Conservation (phyloP, 139 green algal genomes). For the Pleodorina starrii region DNA sequence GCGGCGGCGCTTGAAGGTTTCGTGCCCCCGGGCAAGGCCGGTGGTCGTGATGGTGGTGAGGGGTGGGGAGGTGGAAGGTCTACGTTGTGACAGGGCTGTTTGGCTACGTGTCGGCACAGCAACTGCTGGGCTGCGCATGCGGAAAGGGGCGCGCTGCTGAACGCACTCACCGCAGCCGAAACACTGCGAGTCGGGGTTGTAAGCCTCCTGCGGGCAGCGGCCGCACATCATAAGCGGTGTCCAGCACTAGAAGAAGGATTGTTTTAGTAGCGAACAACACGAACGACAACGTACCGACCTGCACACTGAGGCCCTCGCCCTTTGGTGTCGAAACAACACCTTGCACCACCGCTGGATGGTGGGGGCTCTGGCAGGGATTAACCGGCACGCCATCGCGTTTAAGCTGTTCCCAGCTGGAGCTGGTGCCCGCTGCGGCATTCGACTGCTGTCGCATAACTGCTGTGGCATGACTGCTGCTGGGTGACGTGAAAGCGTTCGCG, state of each 20-base stretch:
- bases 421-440: not conserved
- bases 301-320: conserved; percentile 72
- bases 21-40: no score
- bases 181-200: conserved; percentile 78
- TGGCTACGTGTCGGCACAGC: not conserved
- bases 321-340: conserved; percentile 70
- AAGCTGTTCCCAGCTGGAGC: not conserved
- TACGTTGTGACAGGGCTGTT: not conserved
- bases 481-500: not conserved
- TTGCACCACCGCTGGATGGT: conserved; percentile 78
- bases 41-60: not conserved
- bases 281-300: conserved; percentile 35
- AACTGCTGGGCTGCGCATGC: not conserved
- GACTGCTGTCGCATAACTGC: not conserved
- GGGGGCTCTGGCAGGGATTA: conserved; percentile 84
- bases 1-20: not conserved
- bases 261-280: not conserved
- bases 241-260: no score
- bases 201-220: conserved; percentile 60
- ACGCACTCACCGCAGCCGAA: conserved; percentile 87
- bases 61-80: no score
- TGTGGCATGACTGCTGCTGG: not conserved
- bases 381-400: not conserved
- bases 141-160: no score
- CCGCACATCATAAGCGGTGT: no score